A percentile compares a stretch with the other conserved stretches of the same genome.
Evolutionary conservation across 2,329 filamentous ascomycete genomes (phyloP).

Genomic region (Botrytis byssoidea): DNA sequence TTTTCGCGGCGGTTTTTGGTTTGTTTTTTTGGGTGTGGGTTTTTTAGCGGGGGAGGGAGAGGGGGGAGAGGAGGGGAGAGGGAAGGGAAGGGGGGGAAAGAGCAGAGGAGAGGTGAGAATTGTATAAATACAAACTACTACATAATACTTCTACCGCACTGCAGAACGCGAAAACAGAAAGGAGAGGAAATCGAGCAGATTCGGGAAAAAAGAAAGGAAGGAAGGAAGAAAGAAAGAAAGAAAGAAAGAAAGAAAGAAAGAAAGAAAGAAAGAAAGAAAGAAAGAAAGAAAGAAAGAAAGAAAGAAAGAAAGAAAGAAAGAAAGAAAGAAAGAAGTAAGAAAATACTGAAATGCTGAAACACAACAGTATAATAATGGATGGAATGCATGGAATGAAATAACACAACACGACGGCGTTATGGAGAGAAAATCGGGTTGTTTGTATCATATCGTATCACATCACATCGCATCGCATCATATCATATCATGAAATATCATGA

Average conservation of each 20-base stretch:
- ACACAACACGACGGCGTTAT: background rate
- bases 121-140: background rate
- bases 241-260: background rate
- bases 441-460: background rate
- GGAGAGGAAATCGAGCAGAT: background rate
- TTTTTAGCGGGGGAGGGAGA: constrained; percentile 47
- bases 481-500: too few relatives aligned
- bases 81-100: too few relatives aligned
- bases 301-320: background rate
- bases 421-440: background rate
- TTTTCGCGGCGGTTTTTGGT: constrained; percentile 79
- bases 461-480: background rate
- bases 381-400: background rate
- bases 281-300: background rate
- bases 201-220: background rate
- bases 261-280: background rate
- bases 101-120: background rate
- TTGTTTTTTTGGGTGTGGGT: constrained; percentile 94
- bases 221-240: background rate
- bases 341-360: background rate
- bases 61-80: background rate
- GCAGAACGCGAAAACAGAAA: background rate
- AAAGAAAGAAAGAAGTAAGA: background rate
- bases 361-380: background rate
- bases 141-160: background rate